Evolutionary conservation across 805 yeast genomes (phyloP).

Genomic region (Yamadazyma sp.): DNA sequence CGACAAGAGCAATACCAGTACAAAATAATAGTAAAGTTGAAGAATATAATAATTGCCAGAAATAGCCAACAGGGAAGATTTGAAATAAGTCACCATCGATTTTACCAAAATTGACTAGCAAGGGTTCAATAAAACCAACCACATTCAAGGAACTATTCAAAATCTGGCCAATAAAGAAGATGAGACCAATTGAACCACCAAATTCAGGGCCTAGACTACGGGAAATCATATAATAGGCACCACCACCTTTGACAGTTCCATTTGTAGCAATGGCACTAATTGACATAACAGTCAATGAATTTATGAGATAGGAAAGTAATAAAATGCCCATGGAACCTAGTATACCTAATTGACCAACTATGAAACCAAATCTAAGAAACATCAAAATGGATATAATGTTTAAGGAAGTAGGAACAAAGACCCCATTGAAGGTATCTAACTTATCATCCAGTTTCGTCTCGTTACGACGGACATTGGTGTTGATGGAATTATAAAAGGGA

Average conservation of each 20-base stretch:
- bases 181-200: constrained; percentile 96
- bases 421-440: constrained; percentile 82
- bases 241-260: constrained; percentile 97
- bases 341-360: constrained; percentile 91
- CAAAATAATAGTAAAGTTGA: constrained; percentile 67
- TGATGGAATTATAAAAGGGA: not conserved
- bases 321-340: constrained; percentile 70
- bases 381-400: constrained; percentile 91
- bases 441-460: constrained; percentile 31
- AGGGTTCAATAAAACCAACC: constrained; percentile 92
- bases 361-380: constrained; percentile 94
- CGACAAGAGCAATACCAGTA: constrained; percentile 73
- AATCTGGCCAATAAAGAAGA: constrained; percentile 92
- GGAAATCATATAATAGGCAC: constrained; percentile 96
- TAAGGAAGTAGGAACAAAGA: constrained; percentile 87
- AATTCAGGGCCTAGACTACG: constrained; percentile 96
- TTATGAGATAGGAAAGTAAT: constrained; percentile 71
- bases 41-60: constrained; percentile 70
- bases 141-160: constrained; percentile 89
- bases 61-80: constrained; percentile 65
- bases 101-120: constrained; percentile 72
- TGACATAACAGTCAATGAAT: constrained; percentile 81
- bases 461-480: not conserved
- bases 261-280: constrained; percentile 96
- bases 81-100: constrained; percentile 52